These are phyloP conservation scores for Crithidia mellificae DNA, from an alignment of 208 protist genomes.

Conservation along the genomic window DNA sequence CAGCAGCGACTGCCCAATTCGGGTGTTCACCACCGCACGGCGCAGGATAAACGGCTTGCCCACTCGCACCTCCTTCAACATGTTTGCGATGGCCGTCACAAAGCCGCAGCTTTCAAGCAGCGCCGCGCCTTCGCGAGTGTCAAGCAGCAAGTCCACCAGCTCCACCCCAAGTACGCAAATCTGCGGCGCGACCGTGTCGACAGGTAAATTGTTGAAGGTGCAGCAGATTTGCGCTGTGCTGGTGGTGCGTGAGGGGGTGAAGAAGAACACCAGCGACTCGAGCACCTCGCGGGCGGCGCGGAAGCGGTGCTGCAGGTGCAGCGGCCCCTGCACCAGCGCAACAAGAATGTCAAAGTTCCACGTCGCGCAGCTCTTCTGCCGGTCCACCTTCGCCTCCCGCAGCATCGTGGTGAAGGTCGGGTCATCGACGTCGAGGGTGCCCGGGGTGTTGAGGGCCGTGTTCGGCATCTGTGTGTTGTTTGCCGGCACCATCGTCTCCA, in stretches of 20 bases:
- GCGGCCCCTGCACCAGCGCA: constrained; percentile 75
- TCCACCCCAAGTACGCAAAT: constrained; percentile 72
- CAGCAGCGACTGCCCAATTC: constrained; percentile 72
- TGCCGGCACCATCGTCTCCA: constrained; percentile 25
- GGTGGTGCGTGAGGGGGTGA: constrained; percentile 41
- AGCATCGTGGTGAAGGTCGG: constrained; percentile 53
- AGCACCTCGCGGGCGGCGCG: constrained; percentile 51
- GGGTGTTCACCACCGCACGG: constrained; percentile 50
- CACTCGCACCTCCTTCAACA: constrained; percentile 73
- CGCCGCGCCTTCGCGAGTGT: constrained; percentile 62
- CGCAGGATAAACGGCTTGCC: constrained; percentile 56
- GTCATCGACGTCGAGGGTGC: constrained; percentile 68
- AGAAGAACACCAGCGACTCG: constrained; percentile 72
- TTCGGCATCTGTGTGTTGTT: constrained; percentile 34
- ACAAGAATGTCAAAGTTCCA: constrained; percentile 84
- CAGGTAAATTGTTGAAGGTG: constrained; percentile 56
- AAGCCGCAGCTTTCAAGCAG: constrained; percentile 63
- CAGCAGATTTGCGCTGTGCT: constrained; percentile 40
- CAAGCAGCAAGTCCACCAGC: constrained; percentile 80
- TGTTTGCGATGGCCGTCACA: constrained; percentile 38
- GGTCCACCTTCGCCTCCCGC: constrained; percentile 59
- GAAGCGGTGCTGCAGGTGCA: constrained; percentile 57
- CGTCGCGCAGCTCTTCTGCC: constrained; percentile 28
- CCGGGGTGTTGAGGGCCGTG: constrained; percentile 35
- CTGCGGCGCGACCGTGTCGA: constrained; percentile 44